A percentile compares a stretch with the other conserved stretches of the same genome.
Conservation (phyloP, 495 filamentous ascomycete genomes). For the Penicillium angulare region DNA sequence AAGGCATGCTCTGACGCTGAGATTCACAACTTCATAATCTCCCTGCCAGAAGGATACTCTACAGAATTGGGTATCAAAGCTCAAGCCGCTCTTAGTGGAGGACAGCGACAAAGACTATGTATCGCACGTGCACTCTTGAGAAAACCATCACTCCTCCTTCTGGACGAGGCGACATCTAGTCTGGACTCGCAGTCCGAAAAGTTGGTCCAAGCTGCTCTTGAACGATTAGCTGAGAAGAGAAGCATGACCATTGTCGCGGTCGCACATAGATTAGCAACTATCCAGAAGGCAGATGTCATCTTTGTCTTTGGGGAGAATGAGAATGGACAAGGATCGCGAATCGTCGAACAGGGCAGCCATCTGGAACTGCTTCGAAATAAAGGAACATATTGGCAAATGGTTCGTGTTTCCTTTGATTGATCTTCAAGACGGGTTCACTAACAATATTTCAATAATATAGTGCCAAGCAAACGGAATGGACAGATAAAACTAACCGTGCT, state of each 20-base stretch:
- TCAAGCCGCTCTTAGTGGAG: conserved; percentile 58
- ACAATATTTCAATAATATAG: too few species aligned
- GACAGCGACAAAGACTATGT: conserved; percentile 70
- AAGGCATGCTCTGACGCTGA: conserved; percentile 53
- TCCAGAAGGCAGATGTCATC: conserved; percentile 70
- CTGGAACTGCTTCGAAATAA: conserved; percentile 50
- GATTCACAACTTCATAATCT: conserved; percentile 54
- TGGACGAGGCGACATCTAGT: conserved; percentile 74
- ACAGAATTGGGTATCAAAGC: conserved; percentile 62
- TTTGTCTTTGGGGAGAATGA: conserved; percentile 29
- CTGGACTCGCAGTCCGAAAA: conserved; percentile 72
- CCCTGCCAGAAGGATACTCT: conserved; percentile 59
- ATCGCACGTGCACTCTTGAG: conserved; percentile 73
- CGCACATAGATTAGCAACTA: conserved; percentile 70
- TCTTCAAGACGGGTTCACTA: too few species aligned
- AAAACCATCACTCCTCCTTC: conserved; percentile 62
- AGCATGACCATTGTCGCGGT: conserved; percentile 73
- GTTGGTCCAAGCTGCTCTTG: conserved; percentile 65
- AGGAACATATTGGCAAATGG: conserved; percentile 6
- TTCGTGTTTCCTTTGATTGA: neutral
- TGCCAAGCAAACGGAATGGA: too few species aligned
- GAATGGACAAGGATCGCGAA: conserved; percentile 41
- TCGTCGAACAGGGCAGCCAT: conserved; percentile 66
- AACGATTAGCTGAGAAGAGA: conserved; percentile 47
- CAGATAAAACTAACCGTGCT: too few species aligned